Evolutionary conservation across 768 basidiomycete genomes (phyloP).

Genomic region (Psilocybe sp.): DNA sequence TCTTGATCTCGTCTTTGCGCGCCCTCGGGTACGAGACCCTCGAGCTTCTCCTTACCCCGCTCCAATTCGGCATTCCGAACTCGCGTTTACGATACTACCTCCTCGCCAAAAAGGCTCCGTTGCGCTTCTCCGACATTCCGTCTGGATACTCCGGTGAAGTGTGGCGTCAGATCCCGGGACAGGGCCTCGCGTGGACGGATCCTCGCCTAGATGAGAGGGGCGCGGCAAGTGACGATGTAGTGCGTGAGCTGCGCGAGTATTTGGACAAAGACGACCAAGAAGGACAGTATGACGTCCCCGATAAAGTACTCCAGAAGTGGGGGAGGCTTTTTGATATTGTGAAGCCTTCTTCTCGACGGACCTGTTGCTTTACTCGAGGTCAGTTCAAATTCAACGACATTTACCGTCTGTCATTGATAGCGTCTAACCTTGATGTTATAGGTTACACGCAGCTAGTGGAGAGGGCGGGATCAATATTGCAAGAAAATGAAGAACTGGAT

Average conservation of each 20-base stretch:
- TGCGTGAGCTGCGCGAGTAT: slow-evolving; percentile 34
- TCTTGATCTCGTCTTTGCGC: slow-evolving; percentile 50
- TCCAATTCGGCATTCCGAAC: slow-evolving; percentile 81
- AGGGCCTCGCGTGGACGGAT: slow-evolving; percentile 35
- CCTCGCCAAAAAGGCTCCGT: slow-evolving; percentile 54
- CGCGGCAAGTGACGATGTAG: background rate
- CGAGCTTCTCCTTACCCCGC: slow-evolving; percentile 70
- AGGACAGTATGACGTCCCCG: slow-evolving; percentile 42
- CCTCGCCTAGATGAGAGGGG: slow-evolving; percentile 23
- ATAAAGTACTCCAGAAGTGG: slow-evolving; percentile 69
- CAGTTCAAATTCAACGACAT: background rate
- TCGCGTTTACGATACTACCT: slow-evolving; percentile 81
- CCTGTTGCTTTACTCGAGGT: slow-evolving; percentile 86
- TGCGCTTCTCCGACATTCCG: slow-evolving; percentile 30
- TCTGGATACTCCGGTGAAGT: slow-evolving; percentile 19
- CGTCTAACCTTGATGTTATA: slow-evolving; percentile 19
- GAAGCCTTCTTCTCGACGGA: slow-evolving; percentile 53
- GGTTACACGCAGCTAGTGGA: slow-evolving; percentile 79
- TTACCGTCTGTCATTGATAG: background rate
- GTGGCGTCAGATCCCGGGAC: slow-evolving; percentile 56
- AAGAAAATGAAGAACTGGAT: slow-evolving; percentile 64
- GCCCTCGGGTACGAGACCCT: slow-evolving; percentile 52
- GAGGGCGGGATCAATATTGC: slow-evolving; percentile 74
- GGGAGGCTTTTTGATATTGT: slow-evolving; percentile 81
- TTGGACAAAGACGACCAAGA: slow-evolving; percentile 31